Conservation (phyloP, 202 grass and related monocot genomes). For the Eragrostis tef region DNA sequence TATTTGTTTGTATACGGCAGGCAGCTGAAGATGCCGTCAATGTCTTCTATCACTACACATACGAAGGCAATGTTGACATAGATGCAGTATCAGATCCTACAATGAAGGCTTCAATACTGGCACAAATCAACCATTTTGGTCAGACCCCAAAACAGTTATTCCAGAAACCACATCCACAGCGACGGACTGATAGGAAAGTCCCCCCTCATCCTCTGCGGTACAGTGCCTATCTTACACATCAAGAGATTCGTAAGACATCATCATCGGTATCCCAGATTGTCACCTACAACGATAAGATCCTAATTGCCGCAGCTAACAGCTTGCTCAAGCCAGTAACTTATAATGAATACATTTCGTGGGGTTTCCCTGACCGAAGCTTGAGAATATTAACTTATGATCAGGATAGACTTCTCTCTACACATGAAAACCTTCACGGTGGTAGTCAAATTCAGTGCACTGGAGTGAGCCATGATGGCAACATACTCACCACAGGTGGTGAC, state of each 20-base stretch:
- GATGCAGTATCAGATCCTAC: slow-evolving; percentile 95
- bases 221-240: slow-evolving; percentile 71
- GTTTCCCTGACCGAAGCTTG: slow-evolving; percentile 94
- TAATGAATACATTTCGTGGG: slow-evolving; percentile 91
- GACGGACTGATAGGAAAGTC: slow-evolving; percentile 83
- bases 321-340: slow-evolving; percentile 84
- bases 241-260: slow-evolving; percentile 75
- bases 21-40: slow-evolving; percentile 96
- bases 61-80: slow-evolving; percentile 98
- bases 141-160: slow-evolving; percentile 99
- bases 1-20: slow-evolving; percentile 54
- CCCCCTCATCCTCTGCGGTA: slow-evolving; percentile 85
- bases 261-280: slow-evolving; percentile 92
- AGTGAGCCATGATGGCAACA: slow-evolving; percentile 92
- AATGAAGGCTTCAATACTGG: slow-evolving; percentile 99
- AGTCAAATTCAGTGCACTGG: slow-evolving; percentile 95
- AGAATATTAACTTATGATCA: slow-evolving; percentile 93
- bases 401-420: slow-evolving; percentile 88
- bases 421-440: slow-evolving; percentile 95
- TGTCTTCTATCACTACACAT: slow-evolving; percentile 99
- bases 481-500: slow-evolving; percentile 83
- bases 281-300: slow-evolving; percentile 84
- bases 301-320: slow-evolving; percentile 75
- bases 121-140: slow-evolving; percentile 99
- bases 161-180: slow-evolving; percentile 81